Base-by-base conservation (phyloP, 23 red algal genomes). In the Gracilaria domingensis region DNA sequence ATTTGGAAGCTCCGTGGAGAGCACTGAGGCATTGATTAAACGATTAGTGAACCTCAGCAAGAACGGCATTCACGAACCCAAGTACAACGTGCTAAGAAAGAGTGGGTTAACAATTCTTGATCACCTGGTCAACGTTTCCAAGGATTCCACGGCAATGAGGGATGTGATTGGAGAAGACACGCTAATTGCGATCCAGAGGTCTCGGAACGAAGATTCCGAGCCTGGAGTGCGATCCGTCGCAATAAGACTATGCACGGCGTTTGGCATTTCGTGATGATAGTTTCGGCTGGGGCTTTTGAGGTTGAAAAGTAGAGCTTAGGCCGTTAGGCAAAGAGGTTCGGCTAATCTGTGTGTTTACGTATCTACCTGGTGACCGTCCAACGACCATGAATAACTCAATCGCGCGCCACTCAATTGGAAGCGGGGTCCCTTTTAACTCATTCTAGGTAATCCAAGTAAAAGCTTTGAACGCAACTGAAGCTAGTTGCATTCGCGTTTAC, bases 21-120 rank as follows among this genome's bases (percentile, higher is more conserved):
- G 25, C 21, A 50, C 16, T 21, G 34, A 33, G 7, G 26, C 51
- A 5, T 36, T 87, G 65, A 38, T 44, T 8, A 55, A 24, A 35
- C 44, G 84, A 57, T 58, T 87, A 28, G 69, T 71, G 20, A 70
- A 74, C 64, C 45, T 87, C 44, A 35, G 62, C 36, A 71, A 75
- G 30, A 23, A 51, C 61, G 84, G 84, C n/a, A 37, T 87, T n/a
- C 65, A 57, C 61, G 84, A 87, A 38, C 42, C 67, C 24, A 87
- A 87, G 67, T 87, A 87, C 39, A 66, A 36, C 34, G 44, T 32
- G 62, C 65, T 87, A 8, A 47, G 36, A 23, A 49, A 58, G 44
- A 74, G 38, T 37, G 66, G 42, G 12, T 75, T 87, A 14, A 39
- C 64, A 33, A 60, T 87, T 75, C 67, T 87, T 4, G 69, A 66